phyloP scores from a whole-genome alignment of 2,329 filamentous ascomycete genomes.

The Talaromyces islandicus region DNA sequence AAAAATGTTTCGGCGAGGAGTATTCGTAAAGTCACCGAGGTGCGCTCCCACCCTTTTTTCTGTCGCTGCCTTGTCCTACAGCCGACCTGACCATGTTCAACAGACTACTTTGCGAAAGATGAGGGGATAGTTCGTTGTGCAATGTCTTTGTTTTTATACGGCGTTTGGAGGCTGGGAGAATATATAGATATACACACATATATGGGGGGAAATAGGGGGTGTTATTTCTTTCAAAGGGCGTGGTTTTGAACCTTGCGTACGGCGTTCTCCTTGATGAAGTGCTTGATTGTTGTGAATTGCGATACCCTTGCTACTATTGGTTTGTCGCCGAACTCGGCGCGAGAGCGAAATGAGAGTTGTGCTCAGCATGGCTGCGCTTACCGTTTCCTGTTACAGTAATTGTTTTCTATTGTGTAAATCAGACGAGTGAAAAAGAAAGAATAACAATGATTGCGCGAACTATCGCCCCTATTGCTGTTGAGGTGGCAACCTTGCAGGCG shows the following conservation, averaged over 20 bases:
- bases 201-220: neutral
- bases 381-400: neutral
- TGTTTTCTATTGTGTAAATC: neutral
- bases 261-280: neutral
- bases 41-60: slow-evolving; percentile 33
- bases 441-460: neutral
- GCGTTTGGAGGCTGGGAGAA: neutral
- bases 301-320: neutral
- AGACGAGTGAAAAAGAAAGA: neutral
- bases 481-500: neutral
- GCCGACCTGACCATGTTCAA: neutral
- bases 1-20: slow-evolving; percentile 67
- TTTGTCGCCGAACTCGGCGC: neutral
- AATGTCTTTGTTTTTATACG: neutral
- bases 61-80: neutral
- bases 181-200: neutral
- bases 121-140: slow-evolving; percentile 50
- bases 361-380: neutral
- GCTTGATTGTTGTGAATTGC: neutral
- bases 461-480: neutral
- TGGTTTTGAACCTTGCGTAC: neutral
- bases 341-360: neutral
- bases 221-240: neutral
- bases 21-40: slow-evolving; percentile 70
- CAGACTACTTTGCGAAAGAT: slow-evolving; percentile 63